Base-by-base conservation (phyloP, 192 early-diverging fungal genomes). In the Polychytrium aggregatum region DNA sequence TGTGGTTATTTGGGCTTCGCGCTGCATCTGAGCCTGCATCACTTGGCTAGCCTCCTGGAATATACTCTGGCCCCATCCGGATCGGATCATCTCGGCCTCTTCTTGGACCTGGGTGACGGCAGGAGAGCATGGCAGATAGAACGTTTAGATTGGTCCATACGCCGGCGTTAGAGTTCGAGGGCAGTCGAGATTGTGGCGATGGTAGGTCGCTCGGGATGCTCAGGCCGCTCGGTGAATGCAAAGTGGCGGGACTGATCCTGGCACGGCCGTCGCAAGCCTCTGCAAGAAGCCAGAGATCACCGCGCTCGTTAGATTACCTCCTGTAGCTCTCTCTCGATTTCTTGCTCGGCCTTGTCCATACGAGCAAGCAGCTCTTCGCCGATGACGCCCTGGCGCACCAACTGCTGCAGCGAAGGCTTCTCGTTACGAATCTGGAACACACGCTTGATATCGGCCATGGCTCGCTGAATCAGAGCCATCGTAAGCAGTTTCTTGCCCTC, bases 31-130 rank as follows among this genome's bases (percentile, higher is more conserved):
- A 42, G 78, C 72, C 42, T 82, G 77, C 38, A 87, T 73, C 59
- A 88, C 71, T 58, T 87, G 78, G 11, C 77, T 76, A 0, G 88
- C 90, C 27, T 83, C 81, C 17, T 80, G 79, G 53, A 96, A 82
- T 46, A 96, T 89, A 8, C 67, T 79, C 35, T 82, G 69, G 16
- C 88, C 83, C 92, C 92, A 96, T 5, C 84, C 81, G 16, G 74
- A 52, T 37, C 73, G 63, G 53, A 81, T 81, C 7, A 82, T 71
- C 39, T 96, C 82, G 2, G 92, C 88, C 55, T 92, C 92, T 27
- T 67, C 73, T 33, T 86, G 70, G 24, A 90, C 71, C 50, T 71
- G 44, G 2, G 10, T 21, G 33, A 14, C 22, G 31, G 38, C 17
- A 17, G 16, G 27, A 41, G 47, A 13, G 3, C n/a, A 45, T 16